Evolutionary conservation across 345 rosid species (phyloP), one percentile per base, ranked within the genome.

Genomic region (Eucalyptus tenuipes): DNA sequence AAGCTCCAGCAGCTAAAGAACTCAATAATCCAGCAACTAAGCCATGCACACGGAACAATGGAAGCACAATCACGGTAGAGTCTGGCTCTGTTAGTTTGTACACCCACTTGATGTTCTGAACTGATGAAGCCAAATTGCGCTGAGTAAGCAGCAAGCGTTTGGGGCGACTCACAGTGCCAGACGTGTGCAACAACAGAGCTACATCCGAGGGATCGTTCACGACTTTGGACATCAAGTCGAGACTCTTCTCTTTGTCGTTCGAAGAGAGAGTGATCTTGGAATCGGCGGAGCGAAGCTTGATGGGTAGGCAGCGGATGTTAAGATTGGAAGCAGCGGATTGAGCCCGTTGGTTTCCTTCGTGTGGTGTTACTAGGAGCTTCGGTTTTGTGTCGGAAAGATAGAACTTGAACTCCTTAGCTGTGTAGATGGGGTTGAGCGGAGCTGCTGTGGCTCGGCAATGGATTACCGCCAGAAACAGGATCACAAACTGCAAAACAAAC

Each of bases 41-140:
- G 40, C 98, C 94, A 75, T 96, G 98, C 85, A 96, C 98, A 79
- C 96, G 96, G 90, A 96, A 93, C 86, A 96, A 88, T 10, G 98
- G 99, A 48, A 95, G 93, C 37, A 96, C 97, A 18, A 97, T 87
- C 85, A 97, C 96, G 1, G 99, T 95, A 64, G 99, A 96, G 91
- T 97, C 99, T 1, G 94, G 89, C 91, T 96, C 96, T 0, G 95
- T 92, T 52, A 97, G 93, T 87, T 91, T 92, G 75, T 95, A 97
- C 7, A 94, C 98, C 6, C 95, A 92, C 87, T 92, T 91, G 48
- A 95, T 93, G 91, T 94, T 95, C 88, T 57, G 87, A 75, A 92
- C 95, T 0, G 96, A 94, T 40, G 96, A 87, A 45, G 92, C 96
- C 15, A 95, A 89, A 86, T 95, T 92, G 66, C 88, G 90, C 92